Evolutionary conservation across 2,329 filamentous ascomycete genomes (phyloP), one percentile per base, ranked within the genome.

Genomic region (Rutstroemia sp.): DNA sequence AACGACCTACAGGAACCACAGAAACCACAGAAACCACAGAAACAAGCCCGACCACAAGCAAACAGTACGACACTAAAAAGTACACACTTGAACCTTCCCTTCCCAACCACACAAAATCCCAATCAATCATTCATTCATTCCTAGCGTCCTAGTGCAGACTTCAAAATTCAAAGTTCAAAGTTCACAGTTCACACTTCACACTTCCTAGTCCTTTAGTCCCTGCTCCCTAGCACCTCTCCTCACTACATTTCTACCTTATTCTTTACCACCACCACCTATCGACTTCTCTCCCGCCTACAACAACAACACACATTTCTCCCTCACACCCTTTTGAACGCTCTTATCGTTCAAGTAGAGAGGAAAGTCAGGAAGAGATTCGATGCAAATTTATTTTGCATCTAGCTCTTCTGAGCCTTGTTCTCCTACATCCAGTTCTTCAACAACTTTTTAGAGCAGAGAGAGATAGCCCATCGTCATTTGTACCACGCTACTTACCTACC

Each of bases 331-430:
- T 19, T 42, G 39, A 42, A 42, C 19, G 16, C 39, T 18, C 39
- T 8, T 46, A 18, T 8, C 21, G 12, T 46, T 46, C 42, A 23
- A 21, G 12, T 12, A 19, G 23, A 48, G 8, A 18, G 27, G 19
- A 42, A 39, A 54, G 34, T 49, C 18, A 50, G 39, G 41, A 18
- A 25, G 51, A 48, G 25, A 50, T 55, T 55, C 52, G 52, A 55
- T 55, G 52, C 52, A 55, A 55, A 55, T 49, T 55, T 47, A 47
- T 27, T 44, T 55, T 39, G 45, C 52, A 41, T n/a, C 23, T 50
- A 50, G 52, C 52, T 55, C 52, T 55, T 49, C 46, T 55, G 52
- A 55, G 52, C 52, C 27, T 34, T 34, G 21, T 14, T 21, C 12
- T 42, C 39, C 16, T 12, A 46, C 42, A 46, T 46, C 12, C 42